These are phyloP conservation scores for Globisporangium perplexum DNA, from an alignment of 352 stramenopile species.

Conservation along the genomic window DNA sequence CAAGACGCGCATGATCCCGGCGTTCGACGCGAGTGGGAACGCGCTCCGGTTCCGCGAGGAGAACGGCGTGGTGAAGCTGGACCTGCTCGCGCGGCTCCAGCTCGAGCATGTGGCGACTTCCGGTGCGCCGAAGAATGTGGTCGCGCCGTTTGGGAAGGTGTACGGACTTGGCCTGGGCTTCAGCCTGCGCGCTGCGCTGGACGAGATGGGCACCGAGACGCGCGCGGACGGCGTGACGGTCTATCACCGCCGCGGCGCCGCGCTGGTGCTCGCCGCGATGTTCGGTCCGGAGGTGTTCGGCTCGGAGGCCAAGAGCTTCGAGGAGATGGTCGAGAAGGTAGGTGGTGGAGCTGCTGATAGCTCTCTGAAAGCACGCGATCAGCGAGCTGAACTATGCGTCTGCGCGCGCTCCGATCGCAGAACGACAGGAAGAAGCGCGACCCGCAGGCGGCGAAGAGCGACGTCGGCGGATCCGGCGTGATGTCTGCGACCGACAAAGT, in stretches of 20 bases:
- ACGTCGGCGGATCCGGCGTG: slow-evolving; percentile 13
- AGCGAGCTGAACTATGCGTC: neutral
- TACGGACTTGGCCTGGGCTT: slow-evolving; percentile 77
- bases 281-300: slow-evolving; percentile 65
- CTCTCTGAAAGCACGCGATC: too few relatives aligned
- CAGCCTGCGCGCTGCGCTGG: slow-evolving; percentile 61
- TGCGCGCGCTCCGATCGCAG: slow-evolving; percentile 11
- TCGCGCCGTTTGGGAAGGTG: slow-evolving; percentile 19
- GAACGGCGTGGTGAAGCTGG: slow-evolving; percentile 63
- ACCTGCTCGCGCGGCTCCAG: slow-evolving; percentile 50
- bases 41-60: slow-evolving; percentile 36
- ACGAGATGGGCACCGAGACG: slow-evolving; percentile 75
- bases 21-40: slow-evolving; percentile 40
- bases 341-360: neutral
- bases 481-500: slow-evolving; percentile 1
- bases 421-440: slow-evolving; percentile 39
- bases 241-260: slow-evolving; percentile 76
- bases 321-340: slow-evolving; percentile 84
- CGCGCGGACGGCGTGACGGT: slow-evolving; percentile 79
- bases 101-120: neutral
- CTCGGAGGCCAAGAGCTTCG: slow-evolving; percentile 44
- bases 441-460: slow-evolving; percentile 16
- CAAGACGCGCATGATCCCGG: slow-evolving; percentile 50
- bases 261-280: slow-evolving; percentile 60
- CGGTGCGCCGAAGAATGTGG: neutral